Conservation (phyloP, 129 eudicot genomes). For the Chrysanthemum lavandulifolium region DNA sequence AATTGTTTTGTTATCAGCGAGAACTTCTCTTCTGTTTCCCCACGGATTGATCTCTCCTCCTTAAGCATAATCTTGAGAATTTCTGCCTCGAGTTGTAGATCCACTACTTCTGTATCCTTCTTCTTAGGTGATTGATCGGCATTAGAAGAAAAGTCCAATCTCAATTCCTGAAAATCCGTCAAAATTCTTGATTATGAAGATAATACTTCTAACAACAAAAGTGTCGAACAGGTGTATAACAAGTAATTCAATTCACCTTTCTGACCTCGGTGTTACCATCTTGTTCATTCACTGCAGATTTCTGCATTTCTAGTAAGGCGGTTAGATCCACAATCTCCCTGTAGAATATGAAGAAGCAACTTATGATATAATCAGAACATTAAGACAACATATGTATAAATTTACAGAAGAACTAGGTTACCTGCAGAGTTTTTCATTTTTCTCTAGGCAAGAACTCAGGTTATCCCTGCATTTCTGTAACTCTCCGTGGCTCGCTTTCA, state of each 20-base stretch:
- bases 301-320: conserved; percentile 37
- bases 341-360: conserved; percentile 22
- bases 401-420: conserved; percentile 12
- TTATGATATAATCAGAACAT: not conserved
- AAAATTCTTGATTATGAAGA: not conserved
- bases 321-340: conserved; percentile 63
- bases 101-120: conserved; percentile 41
- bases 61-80: conserved; percentile 66
- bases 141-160: conserved; percentile 31
- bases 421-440: conserved; percentile 63
- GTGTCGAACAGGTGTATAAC: not conserved
- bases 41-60: conserved; percentile 56
- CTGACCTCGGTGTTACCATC: conserved; percentile 38
- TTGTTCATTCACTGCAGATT: conserved; percentile 23
- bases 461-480: conserved; percentile 52
- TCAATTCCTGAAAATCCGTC: conserved; percentile 48
- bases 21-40: conserved; percentile 42
- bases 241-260: conserved; percentile 40
- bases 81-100: conserved; percentile 72
- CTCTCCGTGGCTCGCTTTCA: conserved; percentile 46
- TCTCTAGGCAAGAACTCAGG: conserved; percentile 59
- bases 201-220: too few species aligned
- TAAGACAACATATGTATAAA: not conserved
- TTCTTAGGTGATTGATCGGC: conserved; percentile 28
- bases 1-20: conserved; percentile 34